Evolutionary conservation across 352 stramenopile species (phyloP), one percentile per base, ranked within the genome.

Genomic region (Achlya hypogyna): DNA sequence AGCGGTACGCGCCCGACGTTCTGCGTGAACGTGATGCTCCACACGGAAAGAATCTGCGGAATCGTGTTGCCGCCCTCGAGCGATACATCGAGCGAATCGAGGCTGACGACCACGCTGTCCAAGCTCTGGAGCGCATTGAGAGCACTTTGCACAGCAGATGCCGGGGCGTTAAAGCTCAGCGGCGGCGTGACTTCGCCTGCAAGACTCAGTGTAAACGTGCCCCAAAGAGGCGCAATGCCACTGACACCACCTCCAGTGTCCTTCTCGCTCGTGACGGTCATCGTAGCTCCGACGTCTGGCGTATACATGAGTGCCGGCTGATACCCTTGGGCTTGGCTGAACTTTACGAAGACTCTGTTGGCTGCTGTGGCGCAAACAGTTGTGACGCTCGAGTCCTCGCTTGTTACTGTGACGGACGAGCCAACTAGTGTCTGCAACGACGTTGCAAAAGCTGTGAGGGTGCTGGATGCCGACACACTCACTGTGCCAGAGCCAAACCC

Each of bases 171-270:
- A 56, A 93, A 93, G 10, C 73, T 74, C 22, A 97, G 72, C 10
- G 56, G 62, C 0, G 60, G 35, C 0, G 89, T 97, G 0, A 64
- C 58, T 56, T 87, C 78, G 1, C 75, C 78, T 23, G 75, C 71
- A 25, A 86, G 78, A 2, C 63, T 62, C 0, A 98, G 68, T 0
- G 64, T 76, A 69, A 97, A 97, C 9, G 75, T 84, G 0, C 91
- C 91, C 86, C 87, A 97, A 0, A 93, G 74, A 1, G 89, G 88
- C 29, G 93, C 90, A 23, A 97, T 77, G 1, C 87, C 88, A 38
- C 75, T 78, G 25, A 96, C 73, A 3, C 65, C 73, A 27, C 85
- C 84, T 23, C 77, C 84, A 0, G 65, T 69, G 54, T 88, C 75
- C 29, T 83, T 66, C 14, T 89, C 80, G 31, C 62, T 62, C 0